Base-by-base conservation (phyloP, 2,329 filamentous ascomycete genomes). In the Plenodomus biglobosus region DNA sequence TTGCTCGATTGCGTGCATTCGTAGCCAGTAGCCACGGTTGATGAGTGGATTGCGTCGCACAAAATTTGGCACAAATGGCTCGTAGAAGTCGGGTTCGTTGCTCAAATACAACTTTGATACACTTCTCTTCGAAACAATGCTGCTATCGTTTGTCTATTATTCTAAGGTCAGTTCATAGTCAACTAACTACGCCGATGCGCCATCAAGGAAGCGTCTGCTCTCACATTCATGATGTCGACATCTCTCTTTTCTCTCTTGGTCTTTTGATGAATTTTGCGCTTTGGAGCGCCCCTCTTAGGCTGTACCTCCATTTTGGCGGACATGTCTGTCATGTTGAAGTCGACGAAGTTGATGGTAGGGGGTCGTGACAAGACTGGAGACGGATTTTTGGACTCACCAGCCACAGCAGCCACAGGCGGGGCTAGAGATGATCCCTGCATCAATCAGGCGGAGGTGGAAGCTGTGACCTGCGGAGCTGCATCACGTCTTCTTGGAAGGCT, bases 71-170 rank as follows among this genome's bases (percentile, higher is more conserved):
- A 95, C 90, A 71, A 96, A 96, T 66, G 90, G 86, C 39, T 88
- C 86, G 60, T 94, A 92, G 75, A 89, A 95, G 68, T 95, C 88
- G 21, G 87, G 83, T 63, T 95, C 85, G 52, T 83, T 63, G 15
- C 86, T 80, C 65, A 88, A 86, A 71, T 96, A 96, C 13, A 95
- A 77, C 59, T 86, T 86, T 67, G 96, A 91, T n/a, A 96, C 92
- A 62, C 90, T 94, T 58, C 91, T 80, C 70, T 96, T 96, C 13
- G 91, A 96, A 15, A 92, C 86, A 59, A 96, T 96, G 65, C 89
- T 95, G 72, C 88, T 92, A 68, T 85, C 92, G 69, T 96, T 96
- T 48, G 91, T 96, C 70, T 73, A 42, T 16, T 16, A 5, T 38
- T 34, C 83, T 15, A 6, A 24, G 6, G 27, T 32, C 27, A 32